phyloP scores from a whole-genome alignment of 2,329 filamentous ascomycete species.

The Orbilia quercus region DNA sequence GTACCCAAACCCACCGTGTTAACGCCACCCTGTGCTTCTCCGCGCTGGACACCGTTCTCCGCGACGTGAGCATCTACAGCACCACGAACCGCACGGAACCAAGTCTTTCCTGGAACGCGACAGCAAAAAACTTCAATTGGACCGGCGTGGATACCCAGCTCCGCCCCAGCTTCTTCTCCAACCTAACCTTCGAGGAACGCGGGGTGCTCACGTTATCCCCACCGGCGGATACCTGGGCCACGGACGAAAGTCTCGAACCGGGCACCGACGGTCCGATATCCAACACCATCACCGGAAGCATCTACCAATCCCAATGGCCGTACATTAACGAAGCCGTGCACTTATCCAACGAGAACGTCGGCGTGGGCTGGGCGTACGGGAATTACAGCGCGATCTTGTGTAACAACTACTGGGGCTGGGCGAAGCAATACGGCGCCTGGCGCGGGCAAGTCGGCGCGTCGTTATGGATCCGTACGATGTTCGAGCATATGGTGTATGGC shows the following conservation, averaged over 20 bases:
- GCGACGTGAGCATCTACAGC: slow-evolving; percentile 24
- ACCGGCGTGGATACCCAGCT: slow-evolving; percentile 9
- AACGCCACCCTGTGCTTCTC: slow-evolving; percentile 30
- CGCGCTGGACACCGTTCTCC: slow-evolving; percentile 14
- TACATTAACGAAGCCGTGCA: slow-evolving; percentile 27
- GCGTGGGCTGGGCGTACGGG: slow-evolving; percentile 7
- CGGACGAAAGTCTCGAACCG: slow-evolving; percentile 9
- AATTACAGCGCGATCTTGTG: slow-evolving; percentile 24
- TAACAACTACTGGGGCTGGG: slow-evolving; percentile 18
- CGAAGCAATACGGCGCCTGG: slow-evolving; percentile 14
- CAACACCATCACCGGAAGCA: not conserved
- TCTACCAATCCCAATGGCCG: slow-evolving; percentile 22
- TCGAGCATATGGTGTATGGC: slow-evolving; percentile 20
- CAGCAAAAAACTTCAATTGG: slow-evolving; percentile 28
- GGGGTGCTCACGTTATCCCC: slow-evolving; percentile 8
- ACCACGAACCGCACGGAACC: slow-evolving; percentile 28
- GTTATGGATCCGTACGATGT: slow-evolving; percentile 15
- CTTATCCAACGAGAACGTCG: not conserved
- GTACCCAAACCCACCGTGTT: not conserved
- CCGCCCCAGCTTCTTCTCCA: slow-evolving; percentile 10
- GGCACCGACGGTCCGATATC: slow-evolving; percentile 30
- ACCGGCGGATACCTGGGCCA: slow-evolving; percentile 11
- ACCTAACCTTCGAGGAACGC: slow-evolving; percentile 18
- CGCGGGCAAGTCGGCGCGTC: not conserved
- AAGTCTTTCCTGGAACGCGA: slow-evolving; percentile 17